Evolutionary conservation across 2,329 filamentous ascomycete genomes (phyloP).

Genomic region (Ceratocystis cacaofunesta): DNA sequence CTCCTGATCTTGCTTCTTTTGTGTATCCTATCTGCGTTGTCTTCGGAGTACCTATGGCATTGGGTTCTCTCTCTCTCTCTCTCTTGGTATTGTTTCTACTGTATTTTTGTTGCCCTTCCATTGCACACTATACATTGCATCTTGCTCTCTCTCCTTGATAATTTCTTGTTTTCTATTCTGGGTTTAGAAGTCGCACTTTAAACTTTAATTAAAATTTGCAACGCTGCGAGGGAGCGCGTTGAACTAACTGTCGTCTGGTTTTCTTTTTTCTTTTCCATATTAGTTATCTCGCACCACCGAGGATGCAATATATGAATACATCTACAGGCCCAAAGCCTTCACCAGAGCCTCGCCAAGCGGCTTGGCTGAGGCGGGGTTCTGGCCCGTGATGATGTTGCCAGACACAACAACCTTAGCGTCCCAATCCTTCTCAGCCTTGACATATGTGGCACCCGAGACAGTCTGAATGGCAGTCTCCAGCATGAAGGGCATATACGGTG

Average conservation of each 20-base stretch:
- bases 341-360: constrained; percentile 37
- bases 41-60: not conserved
- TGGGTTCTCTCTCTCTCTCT: not conserved
- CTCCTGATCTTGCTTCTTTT: not conserved
- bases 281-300: too few relatives aligned
- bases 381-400: constrained; percentile 40
- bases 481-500: constrained; percentile 41
- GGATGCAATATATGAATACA: constrained; percentile 6
- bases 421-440: constrained; percentile 39
- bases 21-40: constrained; percentile 1
- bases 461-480: constrained; percentile 40
- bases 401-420: constrained; percentile 35
- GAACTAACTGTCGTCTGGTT: not conserved
- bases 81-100: not conserved
- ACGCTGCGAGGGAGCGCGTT: not conserved
- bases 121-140: constrained; percentile 2
- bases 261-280: not conserved
- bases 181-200: constrained; percentile 1
- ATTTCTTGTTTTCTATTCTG: not conserved
- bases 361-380: constrained; percentile 41
- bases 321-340: constrained; percentile 27
- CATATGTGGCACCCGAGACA: constrained; percentile 38
- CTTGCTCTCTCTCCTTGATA: not conserved
- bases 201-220: not conserved
- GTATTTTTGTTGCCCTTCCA: not conserved